Evolutionary conservation across 2,329 filamentous ascomycete species (phyloP), one percentile per base, ranked within the genome.

Genomic region (Cladophialophora psammophila): DNA sequence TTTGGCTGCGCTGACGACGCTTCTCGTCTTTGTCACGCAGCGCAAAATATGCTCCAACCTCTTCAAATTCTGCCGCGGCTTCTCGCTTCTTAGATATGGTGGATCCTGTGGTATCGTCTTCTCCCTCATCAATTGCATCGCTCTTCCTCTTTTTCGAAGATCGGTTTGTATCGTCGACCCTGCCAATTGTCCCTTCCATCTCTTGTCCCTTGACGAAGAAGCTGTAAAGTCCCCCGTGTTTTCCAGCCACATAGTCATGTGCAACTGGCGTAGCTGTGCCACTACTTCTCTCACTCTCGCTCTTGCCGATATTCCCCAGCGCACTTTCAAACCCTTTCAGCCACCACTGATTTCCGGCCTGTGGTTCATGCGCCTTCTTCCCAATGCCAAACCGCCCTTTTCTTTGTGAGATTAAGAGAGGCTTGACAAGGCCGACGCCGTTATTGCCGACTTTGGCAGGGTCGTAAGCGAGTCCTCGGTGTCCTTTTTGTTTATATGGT

Each of bases 291-390:
- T 61, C 87, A 84, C 71, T 86, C 79, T 66, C 74, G 65, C 64
- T 72, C 31, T 84, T 83, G 1, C 86, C 88, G 76, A 91, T 90
- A 3, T 81, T 79, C 0, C 84, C 85, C 61, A 97, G 82, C 64
- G 94, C 93, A 77, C 93, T 90, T 79, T 98, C 94, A 73, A 97
- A 97, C 10, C 95, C 95, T 66, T 92, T 90, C 79, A 97, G 85
- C 95, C 95, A 99, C 95, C 95, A 99, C 78, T 97, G 93, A 76
- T 97, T 94, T 73, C 84, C 87, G 26, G 85, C 87, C 69, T 84
- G 84, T 69, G 88, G 86, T 65, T 85, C 84, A 36, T 86, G 83
- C 71, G 87, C 87, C 78, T 92, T 93, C 76, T 91, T 89, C 63
- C 94, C 94, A 5, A 98, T 83, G 31, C 94, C 94, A 61, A 91